Evolutionary conservation across 768 basidiomycete species (phyloP), one percentile per base, ranked within the genome.

Genomic region (Lactarius hatsudake): DNA sequence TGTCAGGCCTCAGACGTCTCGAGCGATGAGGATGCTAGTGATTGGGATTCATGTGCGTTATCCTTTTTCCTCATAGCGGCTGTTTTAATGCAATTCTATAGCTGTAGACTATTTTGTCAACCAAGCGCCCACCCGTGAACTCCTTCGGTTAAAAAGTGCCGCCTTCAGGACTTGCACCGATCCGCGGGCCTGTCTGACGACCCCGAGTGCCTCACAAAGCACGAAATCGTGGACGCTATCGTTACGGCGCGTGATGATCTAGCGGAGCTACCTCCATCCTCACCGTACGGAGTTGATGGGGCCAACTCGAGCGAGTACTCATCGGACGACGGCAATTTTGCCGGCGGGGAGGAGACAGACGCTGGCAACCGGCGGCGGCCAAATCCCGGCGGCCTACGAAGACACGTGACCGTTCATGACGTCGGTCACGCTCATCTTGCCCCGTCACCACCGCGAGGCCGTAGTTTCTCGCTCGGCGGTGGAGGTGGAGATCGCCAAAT

Each of bases 71-170:
- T 70, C 73, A 57, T 66, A 4, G 38, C 20, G 43, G 13, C 69
- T 57, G 40, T 69, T 43, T 61, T 73, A 34, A 62, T 67, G 36
- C 55, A 61, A 71, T 66, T 42, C 73, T 74, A 62, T 74, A 94
- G 92, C 89, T 70, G 91, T 93, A 72, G 88, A 90, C 72, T 86
- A 87, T 72, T 81, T 91, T 61, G 83, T 93, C 69, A 81, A 87
- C 67, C 81, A 82, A 63, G 92, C 93, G 26, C 77, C 85, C 34
- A 72, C 81, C 12, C 83, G 85, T 65, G 83, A 86, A 71, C 85
- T 94, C 26, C 79, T 82, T 45, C 87, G 89, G 57, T 79, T 93
- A 54, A 84, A 63, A 94, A 93, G 76, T 83, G 85, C 68, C 83
- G 89, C 65, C 86, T 94, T 59, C 79, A 90, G 45, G 84, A 84